Conservation (phyloP, 768 basidiomycete species). For the Cubamyces lactineus region DNA sequence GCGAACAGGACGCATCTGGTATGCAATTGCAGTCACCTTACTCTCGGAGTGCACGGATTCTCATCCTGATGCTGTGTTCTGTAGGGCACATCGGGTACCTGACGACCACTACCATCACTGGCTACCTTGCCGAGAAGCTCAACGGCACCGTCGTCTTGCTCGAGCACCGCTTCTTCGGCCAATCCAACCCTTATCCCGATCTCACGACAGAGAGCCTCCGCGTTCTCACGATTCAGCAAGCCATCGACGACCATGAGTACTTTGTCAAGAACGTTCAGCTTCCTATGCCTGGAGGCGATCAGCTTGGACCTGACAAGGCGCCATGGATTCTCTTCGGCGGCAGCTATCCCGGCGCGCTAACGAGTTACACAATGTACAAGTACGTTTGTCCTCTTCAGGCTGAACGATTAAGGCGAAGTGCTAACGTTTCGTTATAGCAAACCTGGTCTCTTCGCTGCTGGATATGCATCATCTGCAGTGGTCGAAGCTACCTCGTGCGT, state of each 20-base stretch:
- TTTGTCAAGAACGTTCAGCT: slow-evolving; percentile 68
- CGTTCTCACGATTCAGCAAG: slow-evolving; percentile 71
- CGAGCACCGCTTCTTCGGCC: slow-evolving; percentile 77
- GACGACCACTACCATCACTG: slow-evolving; percentile 65
- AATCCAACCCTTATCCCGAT: slow-evolving; percentile 69
- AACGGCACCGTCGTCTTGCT: slow-evolving; percentile 64
- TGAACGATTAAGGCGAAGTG: not conserved
- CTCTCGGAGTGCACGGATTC: slow-evolving; percentile 34
- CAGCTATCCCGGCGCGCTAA: slow-evolving; percentile 49
- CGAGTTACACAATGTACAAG: slow-evolving; percentile 74
- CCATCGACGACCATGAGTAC: slow-evolving; percentile 71
- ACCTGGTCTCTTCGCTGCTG: slow-evolving; percentile 61
- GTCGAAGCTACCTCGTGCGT: slow-evolving; percentile 58
- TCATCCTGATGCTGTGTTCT: slow-evolving; percentile 25
- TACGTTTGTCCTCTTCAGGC: slow-evolving; percentile 33
- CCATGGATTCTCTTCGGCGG: slow-evolving; percentile 50
- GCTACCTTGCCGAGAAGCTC: slow-evolving; percentile 66
- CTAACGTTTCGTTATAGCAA: slow-evolving; percentile 43
- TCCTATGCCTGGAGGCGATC: slow-evolving; percentile 67
- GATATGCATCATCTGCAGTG: slow-evolving; percentile 69
- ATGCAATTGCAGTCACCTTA: too few species aligned
- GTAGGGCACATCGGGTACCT: slow-evolving; percentile 47
- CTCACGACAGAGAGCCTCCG: slow-evolving; percentile 59
- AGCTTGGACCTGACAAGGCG: slow-evolving; percentile 55
- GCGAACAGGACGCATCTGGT: slow-evolving; percentile 54